Evolutionary conservation across 805 yeast genomes (phyloP).

Genomic region (Cyberlindnera japonica): DNA sequence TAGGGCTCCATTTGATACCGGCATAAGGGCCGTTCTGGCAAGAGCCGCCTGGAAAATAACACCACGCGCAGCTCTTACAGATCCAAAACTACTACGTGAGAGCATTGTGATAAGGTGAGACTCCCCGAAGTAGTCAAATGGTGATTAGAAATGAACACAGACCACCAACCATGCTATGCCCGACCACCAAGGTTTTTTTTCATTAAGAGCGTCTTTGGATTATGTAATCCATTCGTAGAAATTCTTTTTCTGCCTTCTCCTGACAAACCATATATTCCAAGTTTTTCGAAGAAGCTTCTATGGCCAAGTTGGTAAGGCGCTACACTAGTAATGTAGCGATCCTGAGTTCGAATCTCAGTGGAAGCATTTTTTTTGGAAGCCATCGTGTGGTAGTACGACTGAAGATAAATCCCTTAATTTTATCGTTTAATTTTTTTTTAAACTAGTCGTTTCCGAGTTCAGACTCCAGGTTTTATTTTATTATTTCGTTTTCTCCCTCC

Average conservation of each 20-base stretch:
- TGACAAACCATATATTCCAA: background rate
- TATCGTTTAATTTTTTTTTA: too few relatives aligned
- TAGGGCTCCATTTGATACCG: background rate
- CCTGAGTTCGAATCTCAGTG: slow-evolving; percentile 75
- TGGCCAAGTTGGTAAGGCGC: slow-evolving; percentile 76
- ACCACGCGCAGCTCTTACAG: background rate
- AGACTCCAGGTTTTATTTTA: too few relatives aligned
- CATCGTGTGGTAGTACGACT: background rate
- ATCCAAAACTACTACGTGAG: background rate
- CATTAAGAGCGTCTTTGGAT: too few relatives aligned
- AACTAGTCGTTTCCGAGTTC: background rate
- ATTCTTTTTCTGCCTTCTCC: slow-evolving; percentile 36
- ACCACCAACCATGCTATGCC: too few relatives aligned
- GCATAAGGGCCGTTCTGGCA: background rate
- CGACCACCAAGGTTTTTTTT: too few relatives aligned
- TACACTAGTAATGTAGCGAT: slow-evolving; percentile 81
- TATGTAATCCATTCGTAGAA: background rate
- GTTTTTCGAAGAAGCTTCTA: slow-evolving; percentile 34
- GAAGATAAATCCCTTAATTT: background rate
- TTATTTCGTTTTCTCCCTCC: too few relatives aligned
- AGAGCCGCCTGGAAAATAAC: background rate
- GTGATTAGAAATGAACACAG: too few relatives aligned
- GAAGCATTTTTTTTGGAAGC: slow-evolving; percentile 40
- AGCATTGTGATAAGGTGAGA: too few relatives aligned
- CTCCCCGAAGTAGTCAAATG: too few relatives aligned